A percentile compares a stretch with the other conserved stretches of the same genome.
These are phyloP conservation scores for Cyberlindnera euphorbiae DNA, from an alignment of 805 yeast genomes.

Conservation along the genomic window DNA sequence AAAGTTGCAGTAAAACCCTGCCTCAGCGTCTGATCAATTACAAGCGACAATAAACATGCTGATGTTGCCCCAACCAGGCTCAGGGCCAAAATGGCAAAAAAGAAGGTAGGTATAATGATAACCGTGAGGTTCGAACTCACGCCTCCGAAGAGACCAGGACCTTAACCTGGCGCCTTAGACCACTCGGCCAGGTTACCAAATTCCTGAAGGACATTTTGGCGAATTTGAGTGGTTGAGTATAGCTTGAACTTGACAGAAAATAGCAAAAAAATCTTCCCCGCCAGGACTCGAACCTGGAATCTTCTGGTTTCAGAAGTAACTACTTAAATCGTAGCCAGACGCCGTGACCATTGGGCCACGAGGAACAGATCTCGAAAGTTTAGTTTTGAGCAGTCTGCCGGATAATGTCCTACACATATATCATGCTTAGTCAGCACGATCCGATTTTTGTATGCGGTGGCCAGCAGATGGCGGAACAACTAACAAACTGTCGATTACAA, in stretches of 20 bases:
- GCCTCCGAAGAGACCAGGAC: slow-evolving; percentile 84
- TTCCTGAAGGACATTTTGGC: not conserved
- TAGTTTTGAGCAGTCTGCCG: too few relatives aligned
- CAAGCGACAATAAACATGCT: too few relatives aligned
- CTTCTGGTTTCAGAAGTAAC: slow-evolving; percentile 36
- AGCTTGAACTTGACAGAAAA: slow-evolving; percentile 12
- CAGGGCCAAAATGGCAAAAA: too few relatives aligned
- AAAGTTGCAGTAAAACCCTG: too few relatives aligned
- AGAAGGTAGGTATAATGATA: slow-evolving; percentile 56
- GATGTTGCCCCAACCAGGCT: too few relatives aligned
- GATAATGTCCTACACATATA: not conserved
- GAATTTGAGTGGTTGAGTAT: too few relatives aligned
- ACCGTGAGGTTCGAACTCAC: slow-evolving; percentile 86
- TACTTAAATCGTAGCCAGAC: slow-evolving; percentile 60
- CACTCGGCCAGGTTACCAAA: slow-evolving; percentile 65
- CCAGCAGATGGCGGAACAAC: too few relatives aligned
- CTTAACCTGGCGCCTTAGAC: slow-evolving; percentile 73
- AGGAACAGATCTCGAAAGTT: slow-evolving; percentile 40
- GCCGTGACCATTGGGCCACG: slow-evolving; percentile 77
- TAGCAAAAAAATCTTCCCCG: slow-evolving; percentile 27
- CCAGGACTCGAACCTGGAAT: slow-evolving; percentile 34
- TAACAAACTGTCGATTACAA: too few relatives aligned
- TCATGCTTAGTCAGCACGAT: not conserved
- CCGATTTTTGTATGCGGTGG: too few relatives aligned
- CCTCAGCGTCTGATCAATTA: too few relatives aligned